Percentiles rank a stretch among this genome's conserved stretches.
phyloP scores from a whole-genome alignment of 345 rosid species.

The Heritiera littoralis region DNA sequence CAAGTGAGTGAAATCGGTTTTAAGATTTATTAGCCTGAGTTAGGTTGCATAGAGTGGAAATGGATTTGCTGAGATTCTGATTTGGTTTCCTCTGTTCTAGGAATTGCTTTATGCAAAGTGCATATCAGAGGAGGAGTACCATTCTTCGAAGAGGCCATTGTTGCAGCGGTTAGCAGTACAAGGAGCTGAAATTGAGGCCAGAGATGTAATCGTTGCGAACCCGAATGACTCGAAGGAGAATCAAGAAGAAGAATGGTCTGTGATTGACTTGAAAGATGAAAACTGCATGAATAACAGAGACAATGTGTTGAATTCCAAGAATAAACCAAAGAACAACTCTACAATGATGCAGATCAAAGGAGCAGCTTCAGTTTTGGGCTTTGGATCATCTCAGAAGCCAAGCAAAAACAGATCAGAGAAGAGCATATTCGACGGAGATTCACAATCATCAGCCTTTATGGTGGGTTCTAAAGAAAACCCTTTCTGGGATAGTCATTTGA shows the following conservation, averaged over 20 bases:
- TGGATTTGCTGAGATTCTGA: neutral
- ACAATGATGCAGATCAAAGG: slow-evolving; percentile 61
- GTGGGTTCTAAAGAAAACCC: slow-evolving; percentile 44
- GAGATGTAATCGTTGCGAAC: slow-evolving; percentile 47
- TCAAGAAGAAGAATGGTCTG: slow-evolving; percentile 67
- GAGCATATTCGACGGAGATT: slow-evolving; percentile 52
- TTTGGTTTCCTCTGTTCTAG: slow-evolving; percentile 26
- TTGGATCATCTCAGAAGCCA: slow-evolving; percentile 43
- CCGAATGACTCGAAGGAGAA: slow-evolving; percentile 38
- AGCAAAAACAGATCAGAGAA: slow-evolving; percentile 39
- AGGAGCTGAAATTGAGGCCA: slow-evolving; percentile 68
- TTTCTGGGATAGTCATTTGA: slow-evolving; percentile 37
- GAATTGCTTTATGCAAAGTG: slow-evolving; percentile 73
- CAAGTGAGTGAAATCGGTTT: no score
- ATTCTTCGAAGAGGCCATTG: slow-evolving; percentile 72
- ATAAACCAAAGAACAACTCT: slow-evolving; percentile 43
- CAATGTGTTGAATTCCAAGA: slow-evolving; percentile 28
- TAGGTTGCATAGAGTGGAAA: neutral
- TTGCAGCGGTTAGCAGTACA: slow-evolving; percentile 68
- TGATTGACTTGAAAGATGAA: slow-evolving; percentile 67
- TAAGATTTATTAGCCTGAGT: neutral
- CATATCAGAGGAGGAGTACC: slow-evolving; percentile 65
- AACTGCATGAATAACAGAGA: slow-evolving; percentile 36
- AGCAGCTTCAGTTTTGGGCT: slow-evolving; percentile 60
- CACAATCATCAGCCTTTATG: slow-evolving; percentile 21